phyloP scores from a whole-genome alignment of 73 alveolate genomes.

The Uronychia setigera region DNA sequence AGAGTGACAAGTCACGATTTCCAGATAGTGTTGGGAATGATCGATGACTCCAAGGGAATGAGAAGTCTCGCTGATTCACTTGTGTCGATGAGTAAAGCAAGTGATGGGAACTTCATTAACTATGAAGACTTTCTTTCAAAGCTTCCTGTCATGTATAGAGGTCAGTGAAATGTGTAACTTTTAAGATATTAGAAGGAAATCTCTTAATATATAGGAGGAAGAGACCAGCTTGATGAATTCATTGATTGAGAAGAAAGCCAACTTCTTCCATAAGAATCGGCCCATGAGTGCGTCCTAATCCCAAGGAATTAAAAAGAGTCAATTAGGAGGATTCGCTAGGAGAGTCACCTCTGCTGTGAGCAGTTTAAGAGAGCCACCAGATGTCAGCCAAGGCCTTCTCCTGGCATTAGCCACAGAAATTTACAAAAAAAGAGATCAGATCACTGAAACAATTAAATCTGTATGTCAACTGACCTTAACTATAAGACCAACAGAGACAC shows the following conservation, averaged over 20 bases:
- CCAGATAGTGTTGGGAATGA: background rate
- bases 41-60: background rate
- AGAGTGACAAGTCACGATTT: background rate
- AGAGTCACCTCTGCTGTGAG: conserved; percentile 2
- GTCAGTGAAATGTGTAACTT: too few species aligned
- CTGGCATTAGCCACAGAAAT: background rate
- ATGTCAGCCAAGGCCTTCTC: background rate
- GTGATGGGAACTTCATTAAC: background rate
- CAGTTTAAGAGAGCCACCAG: conserved; percentile 1
- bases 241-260: background rate
- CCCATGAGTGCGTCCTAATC: conserved; percentile 3
- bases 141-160: background rate
- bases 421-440: background rate
- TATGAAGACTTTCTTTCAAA: background rate
- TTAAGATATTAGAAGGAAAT: background rate
- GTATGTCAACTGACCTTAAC: background rate
- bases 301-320: background rate
- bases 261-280: background rate
- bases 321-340: background rate
- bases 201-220: background rate
- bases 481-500: background rate
- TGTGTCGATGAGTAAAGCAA: background rate
- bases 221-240: background rate
- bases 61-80: background rate
- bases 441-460: background rate